These are phyloP conservation scores for Ascosphaera aggregata DNA, from an alignment of 2,329 filamentous ascomycete genomes.

Conservation along the genomic window DNA sequence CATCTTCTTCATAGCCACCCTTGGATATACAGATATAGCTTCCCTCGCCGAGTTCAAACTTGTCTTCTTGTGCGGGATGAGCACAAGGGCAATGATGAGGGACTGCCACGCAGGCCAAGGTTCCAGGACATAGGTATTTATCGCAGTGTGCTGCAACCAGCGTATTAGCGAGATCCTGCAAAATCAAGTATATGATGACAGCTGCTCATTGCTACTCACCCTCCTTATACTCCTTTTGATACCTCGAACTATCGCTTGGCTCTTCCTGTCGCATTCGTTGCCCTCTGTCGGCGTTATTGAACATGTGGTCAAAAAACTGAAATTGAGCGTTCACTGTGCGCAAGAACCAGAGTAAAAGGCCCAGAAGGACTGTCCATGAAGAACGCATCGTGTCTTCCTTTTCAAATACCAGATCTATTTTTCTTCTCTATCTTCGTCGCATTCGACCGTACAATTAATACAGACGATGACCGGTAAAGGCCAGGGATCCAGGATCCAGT, in stretches of 20 bases:
- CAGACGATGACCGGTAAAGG: too few relatives aligned
- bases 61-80: slow-evolving; percentile 53
- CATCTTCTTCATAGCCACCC: slow-evolving; percentile 23
- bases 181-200: too few relatives aligned
- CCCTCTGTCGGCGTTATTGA: slow-evolving; percentile 39
- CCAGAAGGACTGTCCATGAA: slow-evolving; percentile 9
- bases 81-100: slow-evolving; percentile 93
- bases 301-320: slow-evolving; percentile 97
- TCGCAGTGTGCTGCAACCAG: slow-evolving; percentile 47
- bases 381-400: too few relatives aligned
- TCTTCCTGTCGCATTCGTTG: slow-evolving; percentile 32
- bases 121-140: slow-evolving; percentile 86
- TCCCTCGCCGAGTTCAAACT: slow-evolving; percentile 36
- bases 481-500: too few relatives aligned
- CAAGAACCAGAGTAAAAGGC: slow-evolving; percentile 32
- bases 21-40: slow-evolving; percentile 25
- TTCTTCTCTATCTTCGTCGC: too few relatives aligned
- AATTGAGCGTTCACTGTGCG: slow-evolving; percentile 52
- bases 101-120: slow-evolving; percentile 84
- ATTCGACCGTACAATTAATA: too few relatives aligned
- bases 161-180: not conserved
- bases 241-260: slow-evolving; percentile 61
- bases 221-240: slow-evolving; percentile 27
- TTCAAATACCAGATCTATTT: too few relatives aligned
- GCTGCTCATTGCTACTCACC: too few relatives aligned